Percentiles rank a stretch among this genome's conserved stretches.
Evolutionary conservation across 1,139 yeast genomes (phyloP).

Genomic region (Blastobotrys persicus): DNA sequence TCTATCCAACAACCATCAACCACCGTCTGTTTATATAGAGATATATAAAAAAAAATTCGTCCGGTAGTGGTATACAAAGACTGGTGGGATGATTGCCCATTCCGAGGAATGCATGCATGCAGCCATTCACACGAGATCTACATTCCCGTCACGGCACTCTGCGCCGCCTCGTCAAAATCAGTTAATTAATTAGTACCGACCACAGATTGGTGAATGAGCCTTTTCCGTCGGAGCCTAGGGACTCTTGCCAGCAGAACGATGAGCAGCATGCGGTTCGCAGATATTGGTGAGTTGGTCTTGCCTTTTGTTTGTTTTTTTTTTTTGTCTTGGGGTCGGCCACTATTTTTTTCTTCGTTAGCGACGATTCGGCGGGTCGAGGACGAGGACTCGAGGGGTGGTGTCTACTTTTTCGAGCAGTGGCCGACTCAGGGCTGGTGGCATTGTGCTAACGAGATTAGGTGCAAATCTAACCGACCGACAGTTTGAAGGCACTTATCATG

Average conservation of each 20-base stretch:
- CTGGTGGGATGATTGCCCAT: not conserved
- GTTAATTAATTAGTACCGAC: not conserved
- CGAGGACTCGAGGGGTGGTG: no score
- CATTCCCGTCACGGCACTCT: no score
- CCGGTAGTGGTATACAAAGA: not conserved
- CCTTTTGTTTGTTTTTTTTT: no score
- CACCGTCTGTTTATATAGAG: not conserved
- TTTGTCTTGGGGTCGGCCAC: no score
- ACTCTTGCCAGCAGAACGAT: slow-evolving; percentile 9
- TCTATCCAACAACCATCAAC: not conserved
- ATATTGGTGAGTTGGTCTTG: slow-evolving; percentile 23
- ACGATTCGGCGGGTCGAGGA: no score
- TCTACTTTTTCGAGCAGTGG: no score
- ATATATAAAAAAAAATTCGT: not conserved
- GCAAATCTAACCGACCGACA: slow-evolving; percentile 86
- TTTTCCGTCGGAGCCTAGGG: not conserved
- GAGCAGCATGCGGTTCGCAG: slow-evolving; percentile 19
- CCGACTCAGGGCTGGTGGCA: no score
- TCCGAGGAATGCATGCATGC: not conserved
- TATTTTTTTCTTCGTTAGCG: no score
- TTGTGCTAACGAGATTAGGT: slow-evolving; percentile 40
- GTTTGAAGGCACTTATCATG: slow-evolving; percentile 80
- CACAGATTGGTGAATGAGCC: not conserved
- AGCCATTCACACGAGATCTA: not conserved
- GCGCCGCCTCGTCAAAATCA: no score